Base-by-base conservation (phyloP, 2,329 filamentous ascomycete species). In the Aspergillus sp. region DNA sequence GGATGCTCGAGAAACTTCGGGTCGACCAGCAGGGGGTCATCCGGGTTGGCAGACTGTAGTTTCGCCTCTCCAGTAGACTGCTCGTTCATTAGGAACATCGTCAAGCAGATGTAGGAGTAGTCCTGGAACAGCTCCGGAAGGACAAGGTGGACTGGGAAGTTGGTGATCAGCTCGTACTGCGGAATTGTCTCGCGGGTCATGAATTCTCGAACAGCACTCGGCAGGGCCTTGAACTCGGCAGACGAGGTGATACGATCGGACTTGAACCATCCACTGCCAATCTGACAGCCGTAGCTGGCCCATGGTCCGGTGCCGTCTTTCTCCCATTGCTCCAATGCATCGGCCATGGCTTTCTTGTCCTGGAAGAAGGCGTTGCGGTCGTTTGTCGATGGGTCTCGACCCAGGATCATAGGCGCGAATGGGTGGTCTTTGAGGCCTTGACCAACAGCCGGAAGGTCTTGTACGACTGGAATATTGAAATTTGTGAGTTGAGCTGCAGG, bases 141-240 rank as follows among this genome's bases (percentile, higher is more conserved):
- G 37, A 72, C 65, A 35, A 64, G 76, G 60, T 81, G 80, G 4
- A 78, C 62, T 0, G 77, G 76, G 56, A 79, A 74, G 57, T 82
- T 79, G 2, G 75, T 79, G 8, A 80, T 55, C 15, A 87, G 67
- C 62, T 88, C 86, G 61, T 79, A 86, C 48, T 82, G 78, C 0
- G 86, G 86, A 2, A 87, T 76, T 0, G 81, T 84, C 14, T 78
- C 73, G 19, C 75, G 74, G 44, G 66, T 68, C 1, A 88, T 67
- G 59, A 77, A 81, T 0, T 61, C 54, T 0, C 27, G 27, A 11
- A 8, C 4, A 31, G 27, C 27, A 31, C 8, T 11, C 0, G 82
- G 78, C 0, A 88, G 73, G 1, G 70, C 77, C 41, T 79, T 68
- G 66, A 84, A 86, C 63, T 87, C 82, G 0, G 74, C 62, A 0